Conservation (phyloP, 345 rosid species). For the Rhizophora apiculata region DNA sequence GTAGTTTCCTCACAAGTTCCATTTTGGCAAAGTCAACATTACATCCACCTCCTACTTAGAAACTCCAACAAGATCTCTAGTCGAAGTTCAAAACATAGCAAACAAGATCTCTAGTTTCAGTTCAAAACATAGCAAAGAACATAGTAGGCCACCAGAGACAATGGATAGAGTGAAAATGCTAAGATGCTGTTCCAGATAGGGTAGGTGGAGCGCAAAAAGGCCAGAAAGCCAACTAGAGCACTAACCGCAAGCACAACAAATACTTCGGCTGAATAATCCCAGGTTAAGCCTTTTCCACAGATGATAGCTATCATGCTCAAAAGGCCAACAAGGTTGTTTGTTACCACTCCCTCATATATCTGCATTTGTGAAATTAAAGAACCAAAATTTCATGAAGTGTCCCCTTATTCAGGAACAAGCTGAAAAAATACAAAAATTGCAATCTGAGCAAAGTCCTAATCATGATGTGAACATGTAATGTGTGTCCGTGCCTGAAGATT, state of each 20-base stretch:
- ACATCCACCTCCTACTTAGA: no score
- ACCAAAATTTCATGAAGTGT: not conserved
- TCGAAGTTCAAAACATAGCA: slow-evolving; percentile 9
- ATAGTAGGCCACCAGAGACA: slow-evolving; percentile 29
- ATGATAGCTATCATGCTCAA: slow-evolving; percentile 12
- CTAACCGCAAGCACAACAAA: not conserved
- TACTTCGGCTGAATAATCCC: slow-evolving; percentile 20
- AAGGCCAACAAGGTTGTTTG: not conserved
- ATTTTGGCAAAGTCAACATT: no score
- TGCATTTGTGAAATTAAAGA: not conserved
- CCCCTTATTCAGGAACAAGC: no score
- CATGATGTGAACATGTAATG: no score
- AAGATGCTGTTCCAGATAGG: slow-evolving; percentile 30
- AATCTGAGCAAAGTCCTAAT: no score
- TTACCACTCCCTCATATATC: not conserved
- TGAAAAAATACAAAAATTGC: no score
- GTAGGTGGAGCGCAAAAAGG: slow-evolving; percentile 21
- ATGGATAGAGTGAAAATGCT: slow-evolving; percentile 35
- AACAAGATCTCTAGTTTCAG: slow-evolving; percentile 6
- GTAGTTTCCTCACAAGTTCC: no score
- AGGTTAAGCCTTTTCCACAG: slow-evolving; percentile 20
- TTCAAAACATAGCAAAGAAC: slow-evolving; percentile 20
- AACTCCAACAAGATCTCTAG: not conserved
- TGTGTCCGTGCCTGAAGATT: not conserved
- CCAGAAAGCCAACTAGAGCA: not conserved